Base-by-base conservation (phyloP, 140 eudicot species). In the Stevia rebaudiana region DNA sequence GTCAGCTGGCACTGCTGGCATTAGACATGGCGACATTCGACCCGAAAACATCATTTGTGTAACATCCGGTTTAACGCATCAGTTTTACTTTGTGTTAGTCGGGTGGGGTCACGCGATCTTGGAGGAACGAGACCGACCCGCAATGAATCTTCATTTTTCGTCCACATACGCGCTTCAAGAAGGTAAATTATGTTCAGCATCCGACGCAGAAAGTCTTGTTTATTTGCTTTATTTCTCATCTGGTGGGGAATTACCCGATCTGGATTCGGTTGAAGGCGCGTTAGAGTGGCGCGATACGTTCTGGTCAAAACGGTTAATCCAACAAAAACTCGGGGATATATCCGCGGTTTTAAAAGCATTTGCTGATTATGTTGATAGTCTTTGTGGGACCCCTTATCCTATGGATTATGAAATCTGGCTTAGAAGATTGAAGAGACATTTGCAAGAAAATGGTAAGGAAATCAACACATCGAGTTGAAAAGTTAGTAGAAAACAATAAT, bases 41-140 rank as follows among this genome's bases (percentile, higher is more conserved):
- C 98, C 98, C 4, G 98, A 92, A 61, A 92, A 92, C 18, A 67
- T 92, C 9, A 66, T 92, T 12, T 78, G 57, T 28, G 82, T 85
- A 25, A 74, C 61, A n/a, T 78, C 89, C 9, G 80, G 84, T 55
- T 22, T 37, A 0, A 13, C 18, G 16, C 58, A 77, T 69, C 82
- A 73, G 48, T 74, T 78, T 65, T 79, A 87, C 76, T 88, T 76
- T 67, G 94, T 92, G 40, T 54, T 92, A 3, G 78, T 92, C 9
- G 96, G 96, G 44, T 92, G 98, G 98, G 98, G 98, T 8, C 96
- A 83, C 40, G 98, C 96, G 0, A 79, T 88, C 31, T 78, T 92
- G 68, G 98, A 92, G 55, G 98, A 92, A 33, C 77, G 96, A 51
- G 98, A 92, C 55, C 82, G 98, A 30, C 96, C 98, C 0, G 89